Percentiles rank a stretch among this genome's conserved stretches.
Evolutionary conservation across 768 basidiomycete genomes (phyloP).

Genomic region (Fistulinella prunicolor): DNA sequence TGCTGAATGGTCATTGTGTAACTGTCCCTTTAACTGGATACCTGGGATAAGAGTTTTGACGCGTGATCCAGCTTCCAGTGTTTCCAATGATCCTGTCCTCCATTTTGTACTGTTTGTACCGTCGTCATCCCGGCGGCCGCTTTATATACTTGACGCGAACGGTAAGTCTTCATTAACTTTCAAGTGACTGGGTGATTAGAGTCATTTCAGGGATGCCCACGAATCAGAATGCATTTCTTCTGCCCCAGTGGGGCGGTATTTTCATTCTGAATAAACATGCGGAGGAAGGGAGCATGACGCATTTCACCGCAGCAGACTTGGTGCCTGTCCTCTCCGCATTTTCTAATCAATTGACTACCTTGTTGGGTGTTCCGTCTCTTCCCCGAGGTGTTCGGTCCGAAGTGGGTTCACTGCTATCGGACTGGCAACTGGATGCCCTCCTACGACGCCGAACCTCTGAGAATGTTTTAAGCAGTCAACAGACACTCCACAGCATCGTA

Average conservation of each 20-base stretch:
- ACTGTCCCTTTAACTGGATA: slow-evolving; percentile 19
- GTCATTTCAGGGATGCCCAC: slow-evolving; percentile 42
- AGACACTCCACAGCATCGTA: slow-evolving; percentile 79
- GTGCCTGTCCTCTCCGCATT: slow-evolving; percentile 60
- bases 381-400: slow-evolving; percentile 44
- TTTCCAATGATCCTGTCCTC: slow-evolving; percentile 89
- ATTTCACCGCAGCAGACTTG: slow-evolving; percentile 41
- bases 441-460: slow-evolving; percentile 66
- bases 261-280: slow-evolving; percentile 64
- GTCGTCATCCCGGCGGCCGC: slow-evolving; percentile 60
- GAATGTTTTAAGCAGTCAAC: slow-evolving; percentile 62
- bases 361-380: slow-evolving; percentile 77
- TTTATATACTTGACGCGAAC: slow-evolving; percentile 58
- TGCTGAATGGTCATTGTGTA: slow-evolving; percentile 93
- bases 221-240: slow-evolving; percentile 68
- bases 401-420: slow-evolving; percentile 39
- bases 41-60: slow-evolving; percentile 5
- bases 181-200: slow-evolving; percentile 10
- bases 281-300: slow-evolving; percentile 23
- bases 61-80: slow-evolving; percentile 68
- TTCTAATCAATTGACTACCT: slow-evolving; percentile 63
- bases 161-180: slow-evolving; percentile 35
- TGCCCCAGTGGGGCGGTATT: slow-evolving; percentile 94
- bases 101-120: slow-evolving; percentile 93
- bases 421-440: slow-evolving; percentile 83